phyloP scores from a whole-genome alignment of 768 basidiomycete genomes.

The Brasilioporus rufonigricans region DNA sequence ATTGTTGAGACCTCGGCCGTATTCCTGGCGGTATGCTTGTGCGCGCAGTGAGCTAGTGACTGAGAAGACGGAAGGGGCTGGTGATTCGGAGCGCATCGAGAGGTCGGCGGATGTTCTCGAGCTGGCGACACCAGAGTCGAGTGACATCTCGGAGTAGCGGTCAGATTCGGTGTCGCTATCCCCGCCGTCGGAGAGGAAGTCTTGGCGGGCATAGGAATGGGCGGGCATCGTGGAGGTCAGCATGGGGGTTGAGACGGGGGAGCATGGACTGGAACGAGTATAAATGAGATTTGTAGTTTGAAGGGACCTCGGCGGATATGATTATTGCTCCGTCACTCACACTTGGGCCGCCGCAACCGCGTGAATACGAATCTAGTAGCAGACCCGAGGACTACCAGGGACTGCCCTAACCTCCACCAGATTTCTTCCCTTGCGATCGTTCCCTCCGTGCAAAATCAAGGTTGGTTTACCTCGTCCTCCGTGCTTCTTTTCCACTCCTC shows the following conservation, averaged over 20 bases:
- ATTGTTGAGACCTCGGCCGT: slow-evolving; percentile 69
- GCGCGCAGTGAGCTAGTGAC: slow-evolving; percentile 62
- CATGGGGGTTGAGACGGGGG: slow-evolving; percentile 3
- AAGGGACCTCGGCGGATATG: slow-evolving; percentile 33
- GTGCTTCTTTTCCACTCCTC: slow-evolving; percentile 6
- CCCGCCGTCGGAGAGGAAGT: slow-evolving; percentile 36
- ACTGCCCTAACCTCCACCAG: neutral
- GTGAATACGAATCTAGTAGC: slow-evolving; percentile 22
- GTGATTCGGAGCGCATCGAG: slow-evolving; percentile 65
- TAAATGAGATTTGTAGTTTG: slow-evolving; percentile 23
- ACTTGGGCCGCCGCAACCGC: slow-evolving; percentile 27
- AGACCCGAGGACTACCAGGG: slow-evolving; percentile 23
- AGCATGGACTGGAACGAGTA: slow-evolving; percentile 10
- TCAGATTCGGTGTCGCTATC: slow-evolving; percentile 47
- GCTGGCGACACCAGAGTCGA: slow-evolving; percentile 39
- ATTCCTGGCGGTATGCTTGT: slow-evolving; percentile 60
- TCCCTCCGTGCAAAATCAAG: neutral
- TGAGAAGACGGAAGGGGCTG: slow-evolving; percentile 66
- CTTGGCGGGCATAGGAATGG: slow-evolving; percentile 3
- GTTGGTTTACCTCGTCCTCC: neutral
- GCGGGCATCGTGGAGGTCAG: slow-evolving; percentile 15
- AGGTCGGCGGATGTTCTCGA: slow-evolving; percentile 58
- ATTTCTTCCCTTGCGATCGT: neutral
- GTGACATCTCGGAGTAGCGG: slow-evolving; percentile 41
- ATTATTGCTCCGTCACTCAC: slow-evolving; percentile 29